Conservation (phyloP, 768 basidiomycete species). For the Piloderma croceum region DNA sequence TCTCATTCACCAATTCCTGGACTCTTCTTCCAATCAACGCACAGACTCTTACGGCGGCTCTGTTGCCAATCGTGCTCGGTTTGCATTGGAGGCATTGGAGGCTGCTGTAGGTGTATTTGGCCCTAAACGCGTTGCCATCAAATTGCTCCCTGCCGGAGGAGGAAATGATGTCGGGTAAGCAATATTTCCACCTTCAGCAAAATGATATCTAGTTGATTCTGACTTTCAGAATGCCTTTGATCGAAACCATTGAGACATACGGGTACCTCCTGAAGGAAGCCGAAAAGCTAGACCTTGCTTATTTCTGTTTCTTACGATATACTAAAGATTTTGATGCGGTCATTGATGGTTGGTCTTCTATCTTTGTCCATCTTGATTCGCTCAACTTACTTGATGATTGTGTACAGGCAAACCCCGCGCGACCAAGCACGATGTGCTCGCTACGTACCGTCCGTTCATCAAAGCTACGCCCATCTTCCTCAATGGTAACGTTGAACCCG, state of each 20-base stretch:
- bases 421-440: conserved; percentile 36
- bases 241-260: conserved; percentile 24
- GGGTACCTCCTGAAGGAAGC: conserved; percentile 21
- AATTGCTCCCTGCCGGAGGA: conserved; percentile 39
- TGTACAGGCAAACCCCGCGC: conserved; percentile 29
- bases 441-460: conserved; percentile 30
- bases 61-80: conserved; percentile 37
- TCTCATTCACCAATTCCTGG: conserved; percentile 32
- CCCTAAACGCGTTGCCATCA: conserved; percentile 36
- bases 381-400: neutral
- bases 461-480: conserved; percentile 33
- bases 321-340: conserved; percentile 16
- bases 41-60: conserved; percentile 41
- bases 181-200: neutral
- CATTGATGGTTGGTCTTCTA: conserved; percentile 26
- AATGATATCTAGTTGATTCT: neutral
- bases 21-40: conserved; percentile 29
- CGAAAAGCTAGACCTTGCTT: conserved; percentile 21
- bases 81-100: conserved; percentile 36
- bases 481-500: conserved; percentile 32
- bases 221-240: conserved; percentile 18
- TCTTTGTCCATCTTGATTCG: neutral
- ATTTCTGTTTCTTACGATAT: conserved; percentile 30
- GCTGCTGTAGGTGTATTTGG: conserved; percentile 38
- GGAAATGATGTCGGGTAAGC: conserved; percentile 41